phyloP scores from a whole-genome alignment of 805 yeast genomes.

The Lipomyces yamadae region DNA sequence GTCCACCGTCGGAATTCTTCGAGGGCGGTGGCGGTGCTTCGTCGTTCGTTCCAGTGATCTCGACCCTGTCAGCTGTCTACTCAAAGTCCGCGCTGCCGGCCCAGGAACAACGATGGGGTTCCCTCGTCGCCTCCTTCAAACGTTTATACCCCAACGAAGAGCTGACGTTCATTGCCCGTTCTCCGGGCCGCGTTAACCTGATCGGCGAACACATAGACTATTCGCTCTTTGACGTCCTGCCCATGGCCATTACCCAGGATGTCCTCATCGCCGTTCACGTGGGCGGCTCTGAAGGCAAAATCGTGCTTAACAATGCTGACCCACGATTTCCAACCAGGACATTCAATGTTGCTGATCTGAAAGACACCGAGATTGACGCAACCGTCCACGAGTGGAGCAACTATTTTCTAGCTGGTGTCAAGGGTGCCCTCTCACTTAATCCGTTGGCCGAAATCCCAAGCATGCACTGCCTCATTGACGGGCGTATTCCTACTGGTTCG shows the following conservation, averaged over 20 bases:
- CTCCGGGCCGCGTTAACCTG: slow-evolving; percentile 78
- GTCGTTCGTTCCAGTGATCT: slow-evolving; percentile 15
- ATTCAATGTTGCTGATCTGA: slow-evolving; percentile 31
- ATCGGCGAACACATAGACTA: slow-evolving; percentile 80
- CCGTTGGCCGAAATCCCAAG: slow-evolving; percentile 44
- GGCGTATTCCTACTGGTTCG: slow-evolving; percentile 73
- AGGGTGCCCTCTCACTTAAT: slow-evolving; percentile 59
- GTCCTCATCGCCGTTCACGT: slow-evolving; percentile 58
- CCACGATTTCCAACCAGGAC: slow-evolving; percentile 37
- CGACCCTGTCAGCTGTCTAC: slow-evolving; percentile 22
- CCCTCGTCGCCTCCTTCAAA: slow-evolving; percentile 8
- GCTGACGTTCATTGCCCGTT: slow-evolving; percentile 59
- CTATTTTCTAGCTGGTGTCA: slow-evolving; percentile 67
- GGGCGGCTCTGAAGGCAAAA: slow-evolving; percentile 34
- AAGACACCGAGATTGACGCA: slow-evolving; percentile 54
- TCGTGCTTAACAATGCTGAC: slow-evolving; percentile 48
- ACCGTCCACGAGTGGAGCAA: slow-evolving; percentile 64
- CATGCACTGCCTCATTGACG: slow-evolving; percentile 59
- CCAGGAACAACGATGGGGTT: slow-evolving; percentile 21
- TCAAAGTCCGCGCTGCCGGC: slow-evolving; percentile 12
- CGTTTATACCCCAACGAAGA: slow-evolving; percentile 24
- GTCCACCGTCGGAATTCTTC: neutral
- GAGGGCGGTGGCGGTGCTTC: neutral
- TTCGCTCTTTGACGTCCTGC: slow-evolving; percentile 67
- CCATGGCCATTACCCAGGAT: slow-evolving; percentile 73